phyloP scores from a whole-genome alignment of 768 basidiomycete genomes.

The Boletus subcaerulescens region DNA sequence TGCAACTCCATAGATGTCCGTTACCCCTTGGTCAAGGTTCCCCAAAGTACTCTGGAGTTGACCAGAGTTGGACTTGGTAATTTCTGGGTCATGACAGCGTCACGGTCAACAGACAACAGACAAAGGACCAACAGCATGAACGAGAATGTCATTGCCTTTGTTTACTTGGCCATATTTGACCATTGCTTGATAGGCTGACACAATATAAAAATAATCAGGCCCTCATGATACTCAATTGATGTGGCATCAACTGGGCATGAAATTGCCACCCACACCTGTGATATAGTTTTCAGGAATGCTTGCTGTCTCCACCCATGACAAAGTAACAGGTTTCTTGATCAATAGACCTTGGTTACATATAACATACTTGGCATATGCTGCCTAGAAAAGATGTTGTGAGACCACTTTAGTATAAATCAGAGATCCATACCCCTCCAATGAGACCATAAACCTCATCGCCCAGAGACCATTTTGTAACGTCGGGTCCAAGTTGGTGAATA shows the following conservation, averaged over 20 bases:
- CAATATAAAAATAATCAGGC: slow-evolving; percentile 2
- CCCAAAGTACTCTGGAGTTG: no score
- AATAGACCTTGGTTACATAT: slow-evolving; percentile 62
- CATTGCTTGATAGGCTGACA: slow-evolving; percentile 58
- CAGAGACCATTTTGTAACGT: slow-evolving; percentile 51
- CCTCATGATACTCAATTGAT: neutral
- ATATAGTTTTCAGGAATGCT: slow-evolving; percentile 86
- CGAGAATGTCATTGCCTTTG: slow-evolving; percentile 68
- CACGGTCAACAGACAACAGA: no score
- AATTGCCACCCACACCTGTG: slow-evolving; percentile 54
- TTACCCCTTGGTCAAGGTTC: no score
- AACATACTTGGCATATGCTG: slow-evolving; percentile 89
- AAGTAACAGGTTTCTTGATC: slow-evolving; percentile 65
- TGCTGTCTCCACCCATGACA: slow-evolving; percentile 84
- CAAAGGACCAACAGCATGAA: no score
- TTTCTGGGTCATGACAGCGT: no score
- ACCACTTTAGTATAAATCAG: neutral
- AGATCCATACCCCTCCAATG: slow-evolving; percentile 63
- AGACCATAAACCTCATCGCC: slow-evolving; percentile 82
- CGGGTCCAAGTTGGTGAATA: slow-evolving; percentile 52
- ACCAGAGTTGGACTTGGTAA: no score
- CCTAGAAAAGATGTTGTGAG: slow-evolving; percentile 42
- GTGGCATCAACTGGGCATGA: slow-evolving; percentile 4
- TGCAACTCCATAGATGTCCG: no score
- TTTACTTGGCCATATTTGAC: slow-evolving; percentile 68